phyloP scores from a whole-genome alignment of 306 rosid species.

The Dalbergia cochinchinensis region DNA sequence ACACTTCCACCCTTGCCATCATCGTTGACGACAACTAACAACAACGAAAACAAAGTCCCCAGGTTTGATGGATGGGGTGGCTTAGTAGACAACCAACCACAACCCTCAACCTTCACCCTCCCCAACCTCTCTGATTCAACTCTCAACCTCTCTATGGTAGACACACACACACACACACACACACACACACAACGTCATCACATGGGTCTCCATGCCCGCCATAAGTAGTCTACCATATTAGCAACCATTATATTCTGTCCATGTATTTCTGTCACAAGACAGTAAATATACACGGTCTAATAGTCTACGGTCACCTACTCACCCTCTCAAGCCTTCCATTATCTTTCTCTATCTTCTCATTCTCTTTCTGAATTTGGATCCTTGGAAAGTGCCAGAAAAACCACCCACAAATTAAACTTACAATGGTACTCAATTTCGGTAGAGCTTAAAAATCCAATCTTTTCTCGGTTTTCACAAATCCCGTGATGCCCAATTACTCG shows the following conservation, averaged over 20 bases:
- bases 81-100: neutral
- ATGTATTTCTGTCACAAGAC: too few species aligned
- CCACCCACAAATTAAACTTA: neutral
- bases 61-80: neutral
- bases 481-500: neutral
- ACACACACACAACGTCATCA: slow-evolving; percentile 22
- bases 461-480: too few species aligned
- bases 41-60: too few species aligned
- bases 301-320: neutral
- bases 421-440: neutral
- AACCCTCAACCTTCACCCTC: neutral
- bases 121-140: neutral
- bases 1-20: too few species aligned
- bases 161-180: neutral
- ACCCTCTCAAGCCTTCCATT: neutral
- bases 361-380: slow-evolving; percentile 1
- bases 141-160: neutral
- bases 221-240: neutral
- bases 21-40: too few species aligned
- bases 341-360: neutral
- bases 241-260: neutral
- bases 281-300: too few species aligned
- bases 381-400: neutral
- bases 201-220: slow-evolving; percentile 48
- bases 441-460: too few species aligned